phyloP scores from a whole-genome alignment of 768 basidiomycete species.

The Tricholoma hemisulphureum region DNA sequence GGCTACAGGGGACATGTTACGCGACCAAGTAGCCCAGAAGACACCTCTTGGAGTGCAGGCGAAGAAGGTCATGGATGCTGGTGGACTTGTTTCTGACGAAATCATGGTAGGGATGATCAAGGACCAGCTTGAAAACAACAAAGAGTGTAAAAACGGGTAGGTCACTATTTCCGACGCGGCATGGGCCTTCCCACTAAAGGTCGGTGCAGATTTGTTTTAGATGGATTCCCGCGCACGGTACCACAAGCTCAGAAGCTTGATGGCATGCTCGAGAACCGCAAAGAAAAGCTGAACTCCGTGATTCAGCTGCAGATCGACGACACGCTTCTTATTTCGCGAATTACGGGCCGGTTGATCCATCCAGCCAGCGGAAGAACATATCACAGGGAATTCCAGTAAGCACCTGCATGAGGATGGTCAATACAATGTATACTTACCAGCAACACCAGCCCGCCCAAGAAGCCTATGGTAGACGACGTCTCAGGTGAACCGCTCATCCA shows the following conservation, averaged over 20 bases:
- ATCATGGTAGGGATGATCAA: slow-evolving; percentile 98
- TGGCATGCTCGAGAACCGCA: slow-evolving; percentile 76
- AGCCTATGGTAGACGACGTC: slow-evolving; percentile 88
- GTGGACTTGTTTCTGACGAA: slow-evolving; percentile 93
- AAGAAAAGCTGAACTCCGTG: slow-evolving; percentile 90
- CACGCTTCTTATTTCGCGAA: slow-evolving; percentile 93
- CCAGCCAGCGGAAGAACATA: slow-evolving; percentile 87
- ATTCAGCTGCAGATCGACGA: slow-evolving; percentile 92
- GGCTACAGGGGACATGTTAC: slow-evolving; percentile 98
- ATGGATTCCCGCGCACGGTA: slow-evolving; percentile 99
- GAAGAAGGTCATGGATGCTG: slow-evolving; percentile 97
- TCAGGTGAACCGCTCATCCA: slow-evolving; percentile 96
- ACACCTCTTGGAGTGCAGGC: slow-evolving; percentile 87
- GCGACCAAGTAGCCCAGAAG: slow-evolving; percentile 86
- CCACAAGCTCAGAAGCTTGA: slow-evolving; percentile 96
- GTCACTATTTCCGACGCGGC: slow-evolving; percentile 31
- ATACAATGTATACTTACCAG: slow-evolving; percentile 9
- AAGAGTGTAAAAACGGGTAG: slow-evolving; percentile 92
- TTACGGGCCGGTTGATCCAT: slow-evolving; percentile 95
- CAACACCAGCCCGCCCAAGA: slow-evolving; percentile 86
- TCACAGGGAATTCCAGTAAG: slow-evolving; percentile 93
- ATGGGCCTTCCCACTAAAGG: slow-evolving; percentile 18
- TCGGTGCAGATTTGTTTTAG: slow-evolving; percentile 84
- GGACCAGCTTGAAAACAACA: slow-evolving; percentile 91
- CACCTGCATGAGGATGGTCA: slow-evolving; percentile 15